phyloP scores from a whole-genome alignment of 2,329 filamentous ascomycete species.

The Fusarium tanahbumbuense region DNA sequence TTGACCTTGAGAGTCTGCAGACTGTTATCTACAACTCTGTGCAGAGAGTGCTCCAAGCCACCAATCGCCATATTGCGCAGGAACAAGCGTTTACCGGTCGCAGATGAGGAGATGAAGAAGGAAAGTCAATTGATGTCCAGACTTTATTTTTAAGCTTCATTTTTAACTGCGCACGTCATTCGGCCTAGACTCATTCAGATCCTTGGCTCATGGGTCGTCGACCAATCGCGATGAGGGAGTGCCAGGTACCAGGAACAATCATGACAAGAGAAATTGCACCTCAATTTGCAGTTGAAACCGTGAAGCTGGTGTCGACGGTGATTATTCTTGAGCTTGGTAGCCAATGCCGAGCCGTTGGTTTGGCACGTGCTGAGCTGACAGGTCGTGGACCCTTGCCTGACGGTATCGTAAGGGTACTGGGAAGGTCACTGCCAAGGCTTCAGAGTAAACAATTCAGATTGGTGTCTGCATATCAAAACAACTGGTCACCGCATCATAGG shows the following conservation, averaged over 20 bases:
- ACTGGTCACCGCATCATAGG: too few species aligned
- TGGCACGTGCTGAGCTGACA: background rate
- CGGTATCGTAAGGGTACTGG: too few species aligned
- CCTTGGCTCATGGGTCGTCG: fast-evolving
- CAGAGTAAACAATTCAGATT: too few species aligned
- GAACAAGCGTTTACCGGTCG: fast-evolving
- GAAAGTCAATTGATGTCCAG: background rate
- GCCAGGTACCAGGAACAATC: background rate
- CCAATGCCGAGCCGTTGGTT: background rate
- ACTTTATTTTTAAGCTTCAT: background rate
- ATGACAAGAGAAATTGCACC: background rate
- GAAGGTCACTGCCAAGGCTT: too few species aligned
- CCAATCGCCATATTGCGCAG: background rate
- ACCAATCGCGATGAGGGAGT: background rate
- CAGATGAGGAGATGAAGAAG: fast-evolving
- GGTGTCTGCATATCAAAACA: too few species aligned
- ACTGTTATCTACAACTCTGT: background rate
- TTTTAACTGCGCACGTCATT: constrained; percentile 3
- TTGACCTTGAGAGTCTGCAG: constrained; percentile 23
- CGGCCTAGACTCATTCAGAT: background rate
- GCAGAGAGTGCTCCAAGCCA: background rate
- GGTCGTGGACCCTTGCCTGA: too few species aligned
- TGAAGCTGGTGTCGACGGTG: too few species aligned
- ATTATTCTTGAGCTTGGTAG: background rate
- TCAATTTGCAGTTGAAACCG: background rate